Percentiles rank a stretch among this genome's conserved stretches.
Evolutionary conservation across 2,329 filamentous ascomycete species (phyloP).

Genomic region (Trematosphaeria pertusa): DNA sequence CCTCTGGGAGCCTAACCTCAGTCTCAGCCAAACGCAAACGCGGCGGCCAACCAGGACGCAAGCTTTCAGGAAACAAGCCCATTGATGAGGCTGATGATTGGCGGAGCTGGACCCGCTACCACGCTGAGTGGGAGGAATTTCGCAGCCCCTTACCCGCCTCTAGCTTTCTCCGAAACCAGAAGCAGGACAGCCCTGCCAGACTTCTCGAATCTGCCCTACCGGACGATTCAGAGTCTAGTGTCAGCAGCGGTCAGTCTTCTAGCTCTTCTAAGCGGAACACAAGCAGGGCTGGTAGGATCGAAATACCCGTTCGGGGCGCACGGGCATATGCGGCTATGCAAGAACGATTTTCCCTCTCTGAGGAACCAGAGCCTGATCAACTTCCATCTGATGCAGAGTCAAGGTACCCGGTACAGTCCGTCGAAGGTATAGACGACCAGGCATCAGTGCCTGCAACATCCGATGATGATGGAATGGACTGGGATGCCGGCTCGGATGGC

Average conservation of each 20-base stretch:
- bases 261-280: neutral
- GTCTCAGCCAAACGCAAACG: slow-evolving; percentile 24
- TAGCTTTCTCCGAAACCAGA: slow-evolving; percentile 30
- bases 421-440: too few species aligned
- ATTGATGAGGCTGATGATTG: slow-evolving; percentile 53
- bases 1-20: slow-evolving; percentile 22
- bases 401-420: too few species aligned
- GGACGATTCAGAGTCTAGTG: slow-evolving; percentile 3
- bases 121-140: slow-evolving; percentile 58
- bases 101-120: slow-evolving; percentile 55
- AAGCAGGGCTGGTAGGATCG: neutral
- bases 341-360: slow-evolving; percentile 1
- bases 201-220: neutral
- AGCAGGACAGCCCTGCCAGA: slow-evolving; percentile 1
- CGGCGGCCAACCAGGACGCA: slow-evolving; percentile 19
- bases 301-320: slow-evolving; percentile 17
- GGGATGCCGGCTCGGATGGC: too few species aligned
- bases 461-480: too few species aligned
- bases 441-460: too few species aligned
- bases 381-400: too few species aligned
- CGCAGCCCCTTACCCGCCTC: slow-evolving; percentile 19
- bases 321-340: slow-evolving; percentile 16
- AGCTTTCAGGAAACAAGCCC: slow-evolving; percentile 28
- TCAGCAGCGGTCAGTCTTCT: slow-evolving; percentile 4
- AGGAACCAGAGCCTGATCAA: too few species aligned